Evolutionary conservation across 768 basidiomycete species (phyloP).

Genomic region (Trametes punicea): DNA sequence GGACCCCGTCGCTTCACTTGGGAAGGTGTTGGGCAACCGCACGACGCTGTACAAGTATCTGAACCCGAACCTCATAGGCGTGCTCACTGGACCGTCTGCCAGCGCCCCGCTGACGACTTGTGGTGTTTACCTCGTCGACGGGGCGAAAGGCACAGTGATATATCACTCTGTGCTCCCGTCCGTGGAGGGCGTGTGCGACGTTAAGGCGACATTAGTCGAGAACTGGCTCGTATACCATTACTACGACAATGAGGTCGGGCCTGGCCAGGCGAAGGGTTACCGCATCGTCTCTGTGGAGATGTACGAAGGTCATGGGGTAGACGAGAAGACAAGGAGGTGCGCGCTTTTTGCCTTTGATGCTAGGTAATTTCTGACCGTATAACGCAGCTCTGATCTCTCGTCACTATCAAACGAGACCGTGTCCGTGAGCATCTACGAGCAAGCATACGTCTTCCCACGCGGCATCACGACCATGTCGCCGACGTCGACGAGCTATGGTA

Average conservation of each 20-base stretch:
- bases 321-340: slow-evolving; percentile 73
- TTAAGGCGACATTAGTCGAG: slow-evolving; percentile 71
- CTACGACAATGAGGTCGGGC: slow-evolving; percentile 56
- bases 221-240: slow-evolving; percentile 94
- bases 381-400: slow-evolving; percentile 48
- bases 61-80: slow-evolving; percentile 72
- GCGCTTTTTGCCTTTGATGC: slow-evolving; percentile 20
- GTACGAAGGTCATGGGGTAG: slow-evolving; percentile 70
- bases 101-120: slow-evolving; percentile 36
- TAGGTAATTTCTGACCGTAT: background rate
- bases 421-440: slow-evolving; percentile 57
- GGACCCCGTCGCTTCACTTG: slow-evolving; percentile 69
- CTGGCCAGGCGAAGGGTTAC: slow-evolving; percentile 59
- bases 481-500: slow-evolving; percentile 86
- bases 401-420: slow-evolving; percentile 52
- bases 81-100: slow-evolving; percentile 49
- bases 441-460: slow-evolving; percentile 67
- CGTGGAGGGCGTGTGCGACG: slow-evolving; percentile 47
- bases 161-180: slow-evolving; percentile 61
- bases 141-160: slow-evolving; percentile 69
- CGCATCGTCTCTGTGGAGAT: slow-evolving; percentile 81
- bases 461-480: slow-evolving; percentile 66
- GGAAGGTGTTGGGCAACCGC: slow-evolving; percentile 83
- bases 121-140: slow-evolving; percentile 76
- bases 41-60: slow-evolving; percentile 93